Evolutionary conservation across 495 filamentous ascomycete species (phyloP), one percentile per base, ranked within the genome.

Genomic region (Bombardia bombarda): DNA sequence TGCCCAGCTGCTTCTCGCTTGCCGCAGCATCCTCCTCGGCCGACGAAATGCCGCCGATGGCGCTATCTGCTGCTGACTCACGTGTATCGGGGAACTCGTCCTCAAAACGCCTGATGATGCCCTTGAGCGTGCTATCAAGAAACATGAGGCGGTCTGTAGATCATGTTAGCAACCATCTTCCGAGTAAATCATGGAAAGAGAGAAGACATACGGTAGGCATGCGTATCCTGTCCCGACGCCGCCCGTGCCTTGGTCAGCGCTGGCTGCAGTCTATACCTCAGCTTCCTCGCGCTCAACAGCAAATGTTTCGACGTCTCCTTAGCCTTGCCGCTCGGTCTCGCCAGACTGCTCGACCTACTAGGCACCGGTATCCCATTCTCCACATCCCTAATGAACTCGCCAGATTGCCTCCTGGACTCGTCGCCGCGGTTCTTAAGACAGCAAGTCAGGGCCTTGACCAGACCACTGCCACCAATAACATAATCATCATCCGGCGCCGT

Each of bases 71-170:
- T 20, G 42, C 40, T 17, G 5, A 50, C 32, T 10, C 62, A 12
- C 87, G 79, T 1, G 83, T 90, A 56, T 97, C 92, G 9, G 92
- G 92, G 54, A 87, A 98, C 63, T 95, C 90, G 53, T 90, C 82
- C 57, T 97, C 92, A 49, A 98, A 98, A 16, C 92, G 86, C 55
- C 84, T 78, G 56, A 97, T 95, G 67, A 98, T 95, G 48, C 79
- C 78, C 47, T 86, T 76, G 6, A 98, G 75, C 1, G 92, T 97
- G 39, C 84, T 72, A 53, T 95, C 90, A 22, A 98, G 77, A 73
- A 95, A 95, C 36, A 86, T 74, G 19, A 98, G 79, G 46, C 86
- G 85, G 32, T 80, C 84, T 89, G 42, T 40, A 32, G 10, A n/a
- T n/a, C n/a, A n/a, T n/a, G n/a, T n/a, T n/a, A n/a, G n/a, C n/a